These are phyloP conservation scores for Pythium periplocum DNA, from an alignment of 352 stramenopile genomes.

Conservation along the genomic window DNA sequence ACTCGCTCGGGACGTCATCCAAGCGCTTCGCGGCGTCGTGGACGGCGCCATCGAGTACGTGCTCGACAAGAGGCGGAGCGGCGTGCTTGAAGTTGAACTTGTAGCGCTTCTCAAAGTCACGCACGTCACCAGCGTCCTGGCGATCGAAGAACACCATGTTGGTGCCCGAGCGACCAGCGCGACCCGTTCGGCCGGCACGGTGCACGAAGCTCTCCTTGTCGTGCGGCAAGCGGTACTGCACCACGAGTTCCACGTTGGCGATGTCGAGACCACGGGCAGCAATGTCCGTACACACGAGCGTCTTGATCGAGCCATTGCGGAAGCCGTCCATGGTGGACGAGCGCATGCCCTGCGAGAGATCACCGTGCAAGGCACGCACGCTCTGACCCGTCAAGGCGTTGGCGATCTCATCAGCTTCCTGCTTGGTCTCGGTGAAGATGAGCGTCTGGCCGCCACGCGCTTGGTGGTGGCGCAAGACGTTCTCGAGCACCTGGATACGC, in stretches of 20 bases:
- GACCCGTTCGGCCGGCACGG: constrained; percentile 86
- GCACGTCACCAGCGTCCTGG: constrained; percentile 53
- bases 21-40: constrained; percentile 53
- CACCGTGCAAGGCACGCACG: constrained; percentile 64
- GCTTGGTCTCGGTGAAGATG: constrained; percentile 98
- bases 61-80: constrained; percentile 44
- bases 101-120: constrained; percentile 73
- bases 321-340: constrained; percentile 97
- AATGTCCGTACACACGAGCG: constrained; percentile 90
- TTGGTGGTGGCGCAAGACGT: constrained; percentile 46
- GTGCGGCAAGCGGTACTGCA: constrained; percentile 91
- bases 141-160: constrained; percentile 87
- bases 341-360: constrained; percentile 78
- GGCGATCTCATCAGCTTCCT: constrained; percentile 93
- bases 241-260: constrained; percentile 86
- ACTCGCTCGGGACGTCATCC: constrained; percentile 33
- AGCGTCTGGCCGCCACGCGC: constrained; percentile 81
- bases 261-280: constrained; percentile 88
- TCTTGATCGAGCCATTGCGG: constrained; percentile 90
- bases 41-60: constrained; percentile 52
- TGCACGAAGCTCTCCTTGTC: constrained; percentile 95
- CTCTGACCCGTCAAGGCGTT: constrained; percentile 68
- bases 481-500: constrained; percentile 60
- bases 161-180: constrained; percentile 74
- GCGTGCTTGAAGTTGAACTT: constrained; percentile 69